These are phyloP conservation scores for Styphnolobium japonicum DNA, from an alignment of 306 rosid genomes.

Conservation along the genomic window DNA sequence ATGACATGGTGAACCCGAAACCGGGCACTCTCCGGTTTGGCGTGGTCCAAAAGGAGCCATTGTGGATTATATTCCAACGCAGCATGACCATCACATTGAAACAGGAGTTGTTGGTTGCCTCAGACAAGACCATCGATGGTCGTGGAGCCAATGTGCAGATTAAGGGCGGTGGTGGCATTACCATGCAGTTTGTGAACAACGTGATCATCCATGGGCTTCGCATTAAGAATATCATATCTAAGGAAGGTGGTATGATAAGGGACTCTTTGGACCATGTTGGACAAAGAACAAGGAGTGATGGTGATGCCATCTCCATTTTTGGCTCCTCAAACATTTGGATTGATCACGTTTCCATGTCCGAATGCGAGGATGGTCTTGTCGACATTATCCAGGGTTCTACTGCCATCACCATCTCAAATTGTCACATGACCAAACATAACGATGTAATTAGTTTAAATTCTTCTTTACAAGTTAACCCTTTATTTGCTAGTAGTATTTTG, in stretches of 20 bases:
- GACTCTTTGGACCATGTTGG: conserved; percentile 46
- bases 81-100: conserved; percentile 52
- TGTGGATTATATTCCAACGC: conserved; percentile 55
- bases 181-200: conserved; percentile 43
- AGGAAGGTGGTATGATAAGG: conserved; percentile 47
- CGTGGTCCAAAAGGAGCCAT: conserved; percentile 40
- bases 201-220: conserved; percentile 52
- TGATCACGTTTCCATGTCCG: conserved; percentile 63
- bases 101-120: conserved; percentile 41
- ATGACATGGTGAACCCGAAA: conserved; percentile 30
- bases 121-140: conserved; percentile 70
- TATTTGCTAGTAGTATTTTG: no score
- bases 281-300: conserved; percentile 42
- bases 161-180: conserved; percentile 53
- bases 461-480: not conserved
- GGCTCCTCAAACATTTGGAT: conserved; percentile 59
- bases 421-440: conserved; percentile 61
- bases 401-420: conserved; percentile 60
- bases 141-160: conserved; percentile 62
- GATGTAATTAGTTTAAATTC: conserved; percentile 33
- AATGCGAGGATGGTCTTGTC: conserved; percentile 53
- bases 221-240: conserved; percentile 25
- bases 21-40: conserved; percentile 63
- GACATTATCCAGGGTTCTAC: conserved; percentile 62
- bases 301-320: conserved; percentile 55